These are phyloP conservation scores for Beauveria sp. DNA, from an alignment of 2,329 filamentous ascomycete species.

Conservation along the genomic window DNA sequence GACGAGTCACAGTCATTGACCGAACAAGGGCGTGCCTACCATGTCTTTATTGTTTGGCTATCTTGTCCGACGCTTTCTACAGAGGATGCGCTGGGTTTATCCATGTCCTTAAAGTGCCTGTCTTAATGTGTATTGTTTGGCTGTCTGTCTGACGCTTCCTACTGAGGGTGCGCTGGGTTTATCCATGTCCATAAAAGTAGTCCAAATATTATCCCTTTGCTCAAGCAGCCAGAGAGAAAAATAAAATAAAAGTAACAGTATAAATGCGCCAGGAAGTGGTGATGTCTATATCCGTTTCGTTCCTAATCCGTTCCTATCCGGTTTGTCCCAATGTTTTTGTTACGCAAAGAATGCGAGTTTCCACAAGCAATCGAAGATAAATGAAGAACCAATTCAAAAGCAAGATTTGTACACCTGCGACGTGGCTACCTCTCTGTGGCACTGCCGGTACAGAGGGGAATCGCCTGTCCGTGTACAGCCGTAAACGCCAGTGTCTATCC, in stretches of 20 bases:
- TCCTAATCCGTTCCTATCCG: slow-evolving; percentile 4
- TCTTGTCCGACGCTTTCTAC: no score
- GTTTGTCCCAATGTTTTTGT: slow-evolving; percentile 2
- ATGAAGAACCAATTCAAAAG: slow-evolving; percentile 4
- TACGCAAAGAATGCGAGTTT: neutral
- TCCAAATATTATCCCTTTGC: slow-evolving; percentile 14
- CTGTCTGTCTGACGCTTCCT: neutral
- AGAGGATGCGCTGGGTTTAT: no score
- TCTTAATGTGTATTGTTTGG: neutral
- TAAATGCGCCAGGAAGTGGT: slow-evolving; percentile 15
- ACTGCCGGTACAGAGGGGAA: neutral
- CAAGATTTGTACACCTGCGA: neutral
- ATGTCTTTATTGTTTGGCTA: neutral
- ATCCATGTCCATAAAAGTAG: slow-evolving; percentile 14
- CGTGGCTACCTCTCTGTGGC: neutral
- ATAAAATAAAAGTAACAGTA: neutral
- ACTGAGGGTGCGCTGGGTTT: neutral
- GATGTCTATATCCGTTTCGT: slow-evolving; percentile 15
- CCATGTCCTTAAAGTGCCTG: no score
- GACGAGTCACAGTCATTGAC: neutral
- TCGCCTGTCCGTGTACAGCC: slow-evolving; percentile 11
- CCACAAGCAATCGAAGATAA: neutral
- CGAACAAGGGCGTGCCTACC: neutral
- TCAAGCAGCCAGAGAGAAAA: slow-evolving; percentile 1
- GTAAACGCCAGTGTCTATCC: slow-evolving; percentile 31